Conservation (phyloP, 805 yeast species). For the Pichia phayaonensis region DNA sequence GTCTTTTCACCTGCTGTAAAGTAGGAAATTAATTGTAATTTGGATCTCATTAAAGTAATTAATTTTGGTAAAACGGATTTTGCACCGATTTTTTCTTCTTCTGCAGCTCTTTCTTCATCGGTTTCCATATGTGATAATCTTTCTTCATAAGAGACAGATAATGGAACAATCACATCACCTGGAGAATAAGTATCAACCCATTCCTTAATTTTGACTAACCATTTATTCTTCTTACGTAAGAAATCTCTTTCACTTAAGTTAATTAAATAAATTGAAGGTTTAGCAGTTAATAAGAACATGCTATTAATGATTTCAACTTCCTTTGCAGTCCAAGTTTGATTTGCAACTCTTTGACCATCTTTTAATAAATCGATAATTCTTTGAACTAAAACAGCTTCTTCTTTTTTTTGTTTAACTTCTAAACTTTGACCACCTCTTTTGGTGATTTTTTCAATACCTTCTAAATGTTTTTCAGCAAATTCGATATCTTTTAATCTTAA, state of each 20-base stretch:
- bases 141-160: conserved; percentile 89
- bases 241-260: conserved; percentile 71
- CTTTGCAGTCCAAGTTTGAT: conserved; percentile 50
- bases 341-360: conserved; percentile 54
- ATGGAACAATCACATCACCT: conserved; percentile 79
- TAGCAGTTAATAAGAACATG: conserved; percentile 73
- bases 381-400: conserved; percentile 51
- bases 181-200: conserved; percentile 71
- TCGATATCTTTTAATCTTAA: conserved; percentile 95
- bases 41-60: conserved; percentile 56
- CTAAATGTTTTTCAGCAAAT: conserved; percentile 60
- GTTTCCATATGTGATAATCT: conserved; percentile 80
- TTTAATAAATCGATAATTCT: conserved; percentile 56
- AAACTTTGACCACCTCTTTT: conserved; percentile 59
- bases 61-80: conserved; percentile 54
- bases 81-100: conserved; percentile 31
- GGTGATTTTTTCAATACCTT: conserved; percentile 47
- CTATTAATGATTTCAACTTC: conserved; percentile 64
- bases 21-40: conserved; percentile 67
- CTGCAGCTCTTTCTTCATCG: conserved; percentile 37
- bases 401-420: conserved; percentile 57
- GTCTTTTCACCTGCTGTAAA: conserved; percentile 75
- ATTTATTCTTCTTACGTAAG: conserved; percentile 43
- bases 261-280: conserved; percentile 74
- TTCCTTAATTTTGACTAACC: conserved; percentile 39